These are phyloP conservation scores for Tricholoma matsutake DNA, from an alignment of 768 basidiomycete species.

Conservation along the genomic window DNA sequence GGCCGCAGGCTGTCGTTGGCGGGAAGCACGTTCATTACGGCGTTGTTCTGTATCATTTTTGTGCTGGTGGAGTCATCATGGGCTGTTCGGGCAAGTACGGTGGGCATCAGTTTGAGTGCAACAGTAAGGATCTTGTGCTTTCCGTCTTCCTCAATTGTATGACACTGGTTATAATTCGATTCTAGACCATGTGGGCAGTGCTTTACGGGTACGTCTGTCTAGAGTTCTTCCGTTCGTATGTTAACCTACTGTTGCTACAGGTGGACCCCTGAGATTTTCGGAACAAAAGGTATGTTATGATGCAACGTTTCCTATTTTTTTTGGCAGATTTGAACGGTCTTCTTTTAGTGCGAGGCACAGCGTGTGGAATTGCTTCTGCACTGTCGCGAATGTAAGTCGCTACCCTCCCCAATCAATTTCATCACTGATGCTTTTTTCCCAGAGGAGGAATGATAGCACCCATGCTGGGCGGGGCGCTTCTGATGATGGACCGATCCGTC, in stretches of 20 bases:
- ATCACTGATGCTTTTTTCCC: conserved; percentile 12
- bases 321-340: neutral
- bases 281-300: conserved; percentile 54
- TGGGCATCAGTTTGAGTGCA: conserved; percentile 74
- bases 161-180: neutral
- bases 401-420: neutral
- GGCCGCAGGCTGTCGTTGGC: conserved; percentile 75
- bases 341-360: conserved; percentile 73
- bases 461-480: conserved; percentile 68
- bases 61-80: conserved; percentile 52
- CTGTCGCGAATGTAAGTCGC: conserved; percentile 72
- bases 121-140: conserved; percentile 43
- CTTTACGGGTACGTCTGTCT: conserved; percentile 53
- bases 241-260: conserved; percentile 16
- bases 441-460: conserved; percentile 92
- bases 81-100: conserved; percentile 63
- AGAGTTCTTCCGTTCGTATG: neutral
- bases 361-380: conserved; percentile 84
- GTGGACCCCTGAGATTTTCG: conserved; percentile 88
- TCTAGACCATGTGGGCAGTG: conserved; percentile 83
- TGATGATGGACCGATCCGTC: conserved; percentile 62
- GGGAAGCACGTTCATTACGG: conserved; percentile 72
- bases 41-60: conserved; percentile 71
- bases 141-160: neutral
- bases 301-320: neutral